These are phyloP conservation scores for Leishmania turanica DNA, from an alignment of 208 protist genomes.

Conservation along the genomic window DNA sequence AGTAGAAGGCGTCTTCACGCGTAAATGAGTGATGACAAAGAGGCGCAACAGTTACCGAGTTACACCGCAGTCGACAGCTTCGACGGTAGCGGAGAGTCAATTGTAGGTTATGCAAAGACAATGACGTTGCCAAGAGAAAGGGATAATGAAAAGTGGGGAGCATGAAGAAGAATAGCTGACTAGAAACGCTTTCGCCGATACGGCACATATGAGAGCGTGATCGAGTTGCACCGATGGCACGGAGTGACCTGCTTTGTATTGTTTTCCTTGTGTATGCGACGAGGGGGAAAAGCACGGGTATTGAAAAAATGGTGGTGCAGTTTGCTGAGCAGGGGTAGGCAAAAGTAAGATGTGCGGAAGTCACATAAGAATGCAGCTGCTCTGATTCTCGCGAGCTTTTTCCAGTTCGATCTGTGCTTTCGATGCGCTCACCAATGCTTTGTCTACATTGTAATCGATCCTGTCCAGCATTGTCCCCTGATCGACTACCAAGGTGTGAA, in stretches of 20 bases:
- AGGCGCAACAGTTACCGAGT: not conserved
- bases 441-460: conserved; percentile 92
- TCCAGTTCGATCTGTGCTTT: conserved; percentile 74
- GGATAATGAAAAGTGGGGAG: not conserved
- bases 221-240: not conserved
- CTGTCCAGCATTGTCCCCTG: conserved; percentile 93
- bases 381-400: conserved; percentile 79
- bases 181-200: not conserved
- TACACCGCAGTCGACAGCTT: not conserved
- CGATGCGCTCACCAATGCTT: conserved; percentile 48
- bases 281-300: not conserved
- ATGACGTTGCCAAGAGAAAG: not conserved
- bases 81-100: not conserved
- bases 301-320: not conserved
- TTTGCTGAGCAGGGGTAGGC: conserved; percentile 2
- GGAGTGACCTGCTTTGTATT: not conserved
- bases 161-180: not conserved
- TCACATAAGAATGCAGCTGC: conserved; percentile 61
- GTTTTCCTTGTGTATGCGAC: not conserved
- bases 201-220: not conserved
- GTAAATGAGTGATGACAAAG: not conserved
- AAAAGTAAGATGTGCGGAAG: not conserved
- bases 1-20: not conserved
- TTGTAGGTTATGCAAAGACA: not conserved
- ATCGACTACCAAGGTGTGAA: conserved; percentile 76